A percentile compares a stretch with the other conserved stretches of the same genome.
Evolutionary conservation across 2,329 filamentous ascomycete genomes (phyloP).

Genomic region (Dactylellina haptotyla): DNA sequence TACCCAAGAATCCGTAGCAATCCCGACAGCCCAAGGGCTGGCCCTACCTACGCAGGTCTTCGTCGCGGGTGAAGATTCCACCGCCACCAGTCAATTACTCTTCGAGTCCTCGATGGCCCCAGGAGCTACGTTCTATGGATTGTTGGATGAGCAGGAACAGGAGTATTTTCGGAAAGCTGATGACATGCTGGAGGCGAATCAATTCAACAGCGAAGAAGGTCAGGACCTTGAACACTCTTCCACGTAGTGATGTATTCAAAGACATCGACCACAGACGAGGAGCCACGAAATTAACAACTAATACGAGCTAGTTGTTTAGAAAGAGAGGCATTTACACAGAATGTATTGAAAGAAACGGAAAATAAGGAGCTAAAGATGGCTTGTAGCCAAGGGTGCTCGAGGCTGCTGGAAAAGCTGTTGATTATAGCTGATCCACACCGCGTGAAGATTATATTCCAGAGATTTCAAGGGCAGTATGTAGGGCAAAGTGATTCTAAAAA

Average conservation of each 20-base stretch:
- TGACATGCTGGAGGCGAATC: constrained; percentile 87
- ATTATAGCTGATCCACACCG: constrained; percentile 80
- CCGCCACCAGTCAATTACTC: constrained; percentile 58
- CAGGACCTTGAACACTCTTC: constrained; percentile 64
- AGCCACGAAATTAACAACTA: background rate
- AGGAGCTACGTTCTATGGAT: constrained; percentile 81
- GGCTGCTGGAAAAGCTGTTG: constrained; percentile 90
- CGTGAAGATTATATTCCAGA: constrained; percentile 85
- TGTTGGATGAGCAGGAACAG: constrained; percentile 91
- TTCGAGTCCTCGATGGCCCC: constrained; percentile 39
- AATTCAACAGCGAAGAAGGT: constrained; percentile 81
- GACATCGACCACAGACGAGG: too few species aligned
- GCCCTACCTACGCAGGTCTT: constrained; percentile 21
- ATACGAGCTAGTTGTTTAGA: constrained; percentile 58
- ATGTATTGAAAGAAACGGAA: constrained; percentile 83
- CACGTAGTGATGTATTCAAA: too few species aligned
- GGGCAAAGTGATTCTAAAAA: background rate
- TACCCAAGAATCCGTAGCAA: constrained; percentile 63
- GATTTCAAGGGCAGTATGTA: constrained; percentile 78
- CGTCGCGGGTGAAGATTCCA: constrained; percentile 58
- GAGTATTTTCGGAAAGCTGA: constrained; percentile 94
- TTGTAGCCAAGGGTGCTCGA: constrained; percentile 92
- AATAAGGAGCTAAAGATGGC: constrained; percentile 97
- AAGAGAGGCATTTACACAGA: constrained; percentile 70
- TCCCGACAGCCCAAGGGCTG: constrained; percentile 9